These are phyloP conservation scores for Graphium sp. DNA, from an alignment of 2,329 filamentous ascomycete genomes.

Conservation along the genomic window DNA sequence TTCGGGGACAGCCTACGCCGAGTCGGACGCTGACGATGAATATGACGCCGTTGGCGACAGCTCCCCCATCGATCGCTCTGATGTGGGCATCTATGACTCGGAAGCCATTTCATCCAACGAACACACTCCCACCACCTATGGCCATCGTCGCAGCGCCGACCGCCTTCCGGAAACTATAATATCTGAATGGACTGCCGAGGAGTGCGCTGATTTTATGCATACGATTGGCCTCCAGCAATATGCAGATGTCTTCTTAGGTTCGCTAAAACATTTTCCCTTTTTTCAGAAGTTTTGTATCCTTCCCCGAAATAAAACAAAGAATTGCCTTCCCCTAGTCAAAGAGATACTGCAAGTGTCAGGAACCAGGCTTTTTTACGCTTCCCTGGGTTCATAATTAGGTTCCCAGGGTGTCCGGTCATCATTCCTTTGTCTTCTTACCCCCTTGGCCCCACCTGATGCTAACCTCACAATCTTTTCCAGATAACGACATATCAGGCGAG, in stretches of 20 bases:
- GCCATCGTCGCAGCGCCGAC: conserved; percentile 46
- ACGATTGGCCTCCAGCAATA: conserved; percentile 71
- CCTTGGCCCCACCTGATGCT: background rate
- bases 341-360: background rate
- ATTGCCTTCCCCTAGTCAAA: background rate
- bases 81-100: conserved; percentile 54
- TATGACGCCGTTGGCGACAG: conserved; percentile 58
- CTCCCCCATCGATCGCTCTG: conserved; percentile 53
- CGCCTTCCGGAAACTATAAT: conserved; percentile 59
- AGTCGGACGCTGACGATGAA: conserved; percentile 70
- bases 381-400: background rate
- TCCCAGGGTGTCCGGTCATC: background rate
- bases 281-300: conserved; percentile 1
- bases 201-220: conserved; percentile 78
- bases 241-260: conserved; percentile 68
- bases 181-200: conserved; percentile 67
- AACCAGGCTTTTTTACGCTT: too few species aligned
- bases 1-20: conserved; percentile 54
- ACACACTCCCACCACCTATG: conserved; percentile 67
- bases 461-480: conserved; percentile 23
- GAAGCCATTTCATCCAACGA: conserved; percentile 52
- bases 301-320: background rate
- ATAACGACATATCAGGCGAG: conserved; percentile 89
- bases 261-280: conserved; percentile 15
- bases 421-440: background rate